Conservation (phyloP, 1,139 yeast species). For the Yamadazyma atlantica region DNA sequence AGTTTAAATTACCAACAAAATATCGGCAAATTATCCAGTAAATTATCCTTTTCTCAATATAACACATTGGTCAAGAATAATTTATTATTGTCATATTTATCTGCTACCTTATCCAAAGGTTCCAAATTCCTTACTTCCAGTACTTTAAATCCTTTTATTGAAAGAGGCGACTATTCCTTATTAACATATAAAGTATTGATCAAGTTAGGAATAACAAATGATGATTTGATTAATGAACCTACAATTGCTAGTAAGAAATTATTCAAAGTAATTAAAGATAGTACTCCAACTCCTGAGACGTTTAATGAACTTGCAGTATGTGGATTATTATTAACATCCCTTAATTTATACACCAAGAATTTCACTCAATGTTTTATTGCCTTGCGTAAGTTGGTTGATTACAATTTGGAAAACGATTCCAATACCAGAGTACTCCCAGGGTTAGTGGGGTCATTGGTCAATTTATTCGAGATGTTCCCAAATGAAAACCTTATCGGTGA, state of each 20-base stretch:
- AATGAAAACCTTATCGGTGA: too few species aligned
- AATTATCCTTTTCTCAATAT: constrained; percentile 46
- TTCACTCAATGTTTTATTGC: constrained; percentile 45
- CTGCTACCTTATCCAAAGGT: constrained; percentile 33
- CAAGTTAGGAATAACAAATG: constrained; percentile 27
- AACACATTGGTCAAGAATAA: constrained; percentile 44
- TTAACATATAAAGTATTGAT: constrained; percentile 30
- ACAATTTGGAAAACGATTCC: constrained; percentile 13
- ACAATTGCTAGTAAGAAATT: constrained; percentile 24
- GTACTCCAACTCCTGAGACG: constrained; percentile 6
- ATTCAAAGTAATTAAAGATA: constrained; percentile 20
- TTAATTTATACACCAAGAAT: constrained; percentile 37
- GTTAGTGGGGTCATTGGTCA: constrained; percentile 44
- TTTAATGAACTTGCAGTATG: constrained; percentile 29
- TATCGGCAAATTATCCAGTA: constrained; percentile 33
- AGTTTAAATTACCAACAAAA: constrained; percentile 43
- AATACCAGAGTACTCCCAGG: constrained; percentile 32
- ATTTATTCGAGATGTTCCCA: constrained; percentile 57
- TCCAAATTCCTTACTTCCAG: constrained; percentile 24
- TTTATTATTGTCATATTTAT: constrained; percentile 37
- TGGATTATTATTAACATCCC: constrained; percentile 45
- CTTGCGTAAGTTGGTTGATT: constrained; percentile 35
- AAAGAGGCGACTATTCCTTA: constrained; percentile 33
- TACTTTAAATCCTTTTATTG: constrained; percentile 20
- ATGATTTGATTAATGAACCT: constrained; percentile 23